These are phyloP conservation scores for Cladosporium sp. DNA, from an alignment of 2,329 filamentous ascomycete species.

Conservation along the genomic window DNA sequence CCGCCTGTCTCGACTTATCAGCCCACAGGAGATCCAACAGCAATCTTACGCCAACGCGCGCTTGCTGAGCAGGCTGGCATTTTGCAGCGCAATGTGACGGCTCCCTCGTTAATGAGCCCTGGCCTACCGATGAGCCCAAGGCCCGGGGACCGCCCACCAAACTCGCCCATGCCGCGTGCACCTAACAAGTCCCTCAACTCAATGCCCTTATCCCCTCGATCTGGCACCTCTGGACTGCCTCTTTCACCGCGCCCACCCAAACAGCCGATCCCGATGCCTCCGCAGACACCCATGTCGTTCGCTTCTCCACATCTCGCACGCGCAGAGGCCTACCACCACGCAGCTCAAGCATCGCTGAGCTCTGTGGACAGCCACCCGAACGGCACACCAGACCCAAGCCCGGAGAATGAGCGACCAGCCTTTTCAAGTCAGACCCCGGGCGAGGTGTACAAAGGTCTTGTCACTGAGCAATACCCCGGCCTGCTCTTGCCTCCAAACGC, in stretches of 20 bases:
- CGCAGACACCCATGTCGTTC: slow-evolving; percentile 63
- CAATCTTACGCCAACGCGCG: slow-evolving; percentile 26
- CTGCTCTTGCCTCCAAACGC: slow-evolving; percentile 84
- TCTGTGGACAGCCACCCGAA: slow-evolving; percentile 17
- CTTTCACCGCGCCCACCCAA: slow-evolving; percentile 70
- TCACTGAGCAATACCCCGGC: slow-evolving; percentile 82
- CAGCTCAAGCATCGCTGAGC: slow-evolving; percentile 20
- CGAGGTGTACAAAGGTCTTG: slow-evolving; percentile 69
- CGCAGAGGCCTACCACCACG: slow-evolving; percentile 33
- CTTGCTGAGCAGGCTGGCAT: slow-evolving; percentile 22
- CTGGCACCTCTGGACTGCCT: slow-evolving; percentile 49
- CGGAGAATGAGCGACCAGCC: slow-evolving; percentile 24
- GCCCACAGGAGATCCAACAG: slow-evolving; percentile 22
- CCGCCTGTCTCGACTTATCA: slow-evolving; percentile 19
- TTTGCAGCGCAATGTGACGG: slow-evolving; percentile 28
- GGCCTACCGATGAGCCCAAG: slow-evolving; percentile 61
- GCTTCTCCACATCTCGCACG: slow-evolving; percentile 46
- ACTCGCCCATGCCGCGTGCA: slow-evolving; percentile 56
- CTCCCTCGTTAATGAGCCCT: slow-evolving; percentile 55
- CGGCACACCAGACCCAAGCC: slow-evolving; percentile 21
- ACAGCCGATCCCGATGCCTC: slow-evolving; percentile 68
- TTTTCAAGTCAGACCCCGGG: slow-evolving; percentile 30
- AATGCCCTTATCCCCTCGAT: slow-evolving; percentile 64
- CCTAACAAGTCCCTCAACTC: slow-evolving; percentile 55
- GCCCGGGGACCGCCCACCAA: slow-evolving; percentile 56